Base-by-base conservation (phyloP, 2,329 filamentous ascomycete species). In the Claviceps pusilla region DNA sequence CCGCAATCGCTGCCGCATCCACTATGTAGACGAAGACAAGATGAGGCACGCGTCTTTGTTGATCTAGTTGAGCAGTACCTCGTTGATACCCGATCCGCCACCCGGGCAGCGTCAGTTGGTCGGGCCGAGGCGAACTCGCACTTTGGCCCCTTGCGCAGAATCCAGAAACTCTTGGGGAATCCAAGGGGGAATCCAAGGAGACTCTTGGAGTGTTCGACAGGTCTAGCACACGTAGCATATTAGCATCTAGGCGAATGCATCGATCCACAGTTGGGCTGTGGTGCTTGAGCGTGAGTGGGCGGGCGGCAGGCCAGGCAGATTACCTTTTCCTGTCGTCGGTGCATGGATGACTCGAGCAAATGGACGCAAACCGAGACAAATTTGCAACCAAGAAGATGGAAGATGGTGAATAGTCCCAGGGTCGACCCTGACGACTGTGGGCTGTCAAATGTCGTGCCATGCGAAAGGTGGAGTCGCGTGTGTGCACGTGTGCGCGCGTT, bases 181-280 rank as follows among this genome's bases (percentile, higher is more conserved):
- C 9, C 16, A 24, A 4, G n/a, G 9, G 9, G 42, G 9, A 19
- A 12, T 42, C 7, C 24, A 24, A 24, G 24, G 24, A 24, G 24
- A 24, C 24, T 24, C 24, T 24, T 24, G 2, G 24, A 24, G 24
- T 24, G 24, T 24, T 24, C 24, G 24, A 24, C 24, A 24, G 24
- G 24, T 24, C 24, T 24, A 24, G 24, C 24, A 24, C 24, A 24
- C 24, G 24, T 24, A 24, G 24, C 37, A 41, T 41, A 16, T 14
- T 7, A 24, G 24, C 24, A 41, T 41, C 12, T 41, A 29, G 24
- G 4, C n/a, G 48, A 49, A 50, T 55, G 49, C 53, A 35, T 51
- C 28, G 55, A 55, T 57, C 55, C 55, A 57, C 55, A 57, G 47
- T 55, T 54, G 50, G 53, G 55, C 53, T 48, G 46, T 51, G 35